Evolutionary conservation across 1,139 yeast genomes (phyloP).

Genomic region (Yamadazyma membranifaciens): DNA sequence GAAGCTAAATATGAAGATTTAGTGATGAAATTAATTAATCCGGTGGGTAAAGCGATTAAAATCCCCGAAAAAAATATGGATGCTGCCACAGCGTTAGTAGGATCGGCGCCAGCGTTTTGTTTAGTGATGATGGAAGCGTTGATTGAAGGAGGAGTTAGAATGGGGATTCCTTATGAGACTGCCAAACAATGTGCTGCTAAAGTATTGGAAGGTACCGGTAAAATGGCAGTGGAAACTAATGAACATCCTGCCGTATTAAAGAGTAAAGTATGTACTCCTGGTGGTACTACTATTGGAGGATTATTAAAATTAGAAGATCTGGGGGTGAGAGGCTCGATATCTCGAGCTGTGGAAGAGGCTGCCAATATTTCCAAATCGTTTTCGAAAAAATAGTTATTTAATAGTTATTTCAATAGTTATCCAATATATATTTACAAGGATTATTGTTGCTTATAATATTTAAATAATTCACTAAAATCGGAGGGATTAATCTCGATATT

Average conservation of each 20-base stretch:
- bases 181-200: constrained; percentile 92
- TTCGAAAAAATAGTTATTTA: constrained; percentile 66
- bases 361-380: constrained; percentile 78
- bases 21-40: constrained; percentile 57
- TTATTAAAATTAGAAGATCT: constrained; percentile 88
- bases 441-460: constrained; percentile 5
- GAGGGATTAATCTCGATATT: constrained; percentile 32
- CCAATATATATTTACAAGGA: background rate
- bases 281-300: constrained; percentile 98
- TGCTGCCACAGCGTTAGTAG: constrained; percentile 92
- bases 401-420: no score
- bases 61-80: constrained; percentile 91
- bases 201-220: constrained; percentile 94
- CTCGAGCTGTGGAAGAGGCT: constrained; percentile 89
- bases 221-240: constrained; percentile 82
- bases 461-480: constrained; percentile 31
- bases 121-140: constrained; percentile 86
- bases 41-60: constrained; percentile 71
- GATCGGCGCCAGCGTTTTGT: constrained; percentile 96
- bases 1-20: constrained; percentile 47
- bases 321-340: constrained; percentile 82
- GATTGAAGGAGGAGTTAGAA: constrained; percentile 90
- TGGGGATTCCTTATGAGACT: constrained; percentile 88
- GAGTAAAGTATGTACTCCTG: constrained; percentile 93
- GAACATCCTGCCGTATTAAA: constrained; percentile 90